Percentiles rank a stretch among this genome's conserved stretches.
These are phyloP conservation scores for Eucalyptus globulus DNA, from an alignment of 345 rosid species.

Conservation along the genomic window DNA sequence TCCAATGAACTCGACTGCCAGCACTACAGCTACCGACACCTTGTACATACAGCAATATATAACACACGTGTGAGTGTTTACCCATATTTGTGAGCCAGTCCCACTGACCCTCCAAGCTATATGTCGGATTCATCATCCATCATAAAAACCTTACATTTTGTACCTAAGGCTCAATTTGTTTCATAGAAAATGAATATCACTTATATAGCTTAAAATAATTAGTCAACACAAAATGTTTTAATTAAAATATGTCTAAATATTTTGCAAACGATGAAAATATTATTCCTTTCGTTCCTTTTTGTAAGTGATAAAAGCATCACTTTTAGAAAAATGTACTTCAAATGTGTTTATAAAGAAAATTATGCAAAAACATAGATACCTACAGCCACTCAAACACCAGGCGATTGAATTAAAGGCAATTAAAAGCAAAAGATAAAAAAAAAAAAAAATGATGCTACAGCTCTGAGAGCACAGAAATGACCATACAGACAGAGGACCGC, in stretches of 20 bases:
- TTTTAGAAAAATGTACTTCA: background rate
- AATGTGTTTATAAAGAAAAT: background rate
- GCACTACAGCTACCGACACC: background rate
- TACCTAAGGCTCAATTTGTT: background rate
- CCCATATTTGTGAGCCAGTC: background rate
- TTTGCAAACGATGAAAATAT: rapidly evolving
- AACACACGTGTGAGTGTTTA: background rate
- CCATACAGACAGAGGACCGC: background rate
- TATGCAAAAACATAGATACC: background rate
- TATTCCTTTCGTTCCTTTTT: background rate
- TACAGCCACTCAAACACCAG: background rate
- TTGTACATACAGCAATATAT: background rate
- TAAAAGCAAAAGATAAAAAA: no score
- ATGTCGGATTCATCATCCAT: background rate
- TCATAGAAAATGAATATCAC: background rate
- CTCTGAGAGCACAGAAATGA: background rate
- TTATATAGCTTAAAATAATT: background rate
- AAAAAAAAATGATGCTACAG: background rate
- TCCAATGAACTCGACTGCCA: background rate
- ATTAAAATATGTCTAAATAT: background rate
- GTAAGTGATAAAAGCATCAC: background rate
- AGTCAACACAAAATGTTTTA: background rate
- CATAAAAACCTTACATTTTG: background rate
- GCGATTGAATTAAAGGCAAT: background rate
- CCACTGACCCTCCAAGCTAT: background rate